A percentile compares a stretch with the other conserved stretches of the same genome.
These are phyloP conservation scores for Microthyrium microscopicum DNA, from an alignment of 2,329 filamentous ascomycete species.

Conservation along the genomic window DNA sequence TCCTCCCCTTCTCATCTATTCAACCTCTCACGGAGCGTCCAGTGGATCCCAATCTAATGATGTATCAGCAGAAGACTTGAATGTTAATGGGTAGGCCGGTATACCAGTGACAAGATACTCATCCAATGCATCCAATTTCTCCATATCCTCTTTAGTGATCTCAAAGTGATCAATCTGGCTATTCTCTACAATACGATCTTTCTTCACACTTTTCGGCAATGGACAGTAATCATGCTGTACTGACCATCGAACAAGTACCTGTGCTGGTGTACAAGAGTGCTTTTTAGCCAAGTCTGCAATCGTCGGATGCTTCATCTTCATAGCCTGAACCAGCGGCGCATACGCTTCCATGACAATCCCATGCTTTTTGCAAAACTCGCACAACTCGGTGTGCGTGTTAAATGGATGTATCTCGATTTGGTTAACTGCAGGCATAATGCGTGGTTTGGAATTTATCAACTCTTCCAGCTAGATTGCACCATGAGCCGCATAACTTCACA, in stretches of 20 bases:
- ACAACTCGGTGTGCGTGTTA: slow-evolving; percentile 55
- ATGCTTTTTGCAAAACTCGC: slow-evolving; percentile 46
- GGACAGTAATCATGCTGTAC: slow-evolving; percentile 58
- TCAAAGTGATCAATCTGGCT: slow-evolving; percentile 42
- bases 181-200: slow-evolving; percentile 49
- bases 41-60: too few species aligned
- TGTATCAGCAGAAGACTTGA: too few species aligned
- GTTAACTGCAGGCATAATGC: slow-evolving; percentile 52
- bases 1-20: too few species aligned
- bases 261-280: slow-evolving; percentile 53
- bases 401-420: slow-evolving; percentile 67
- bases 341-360: slow-evolving; percentile 63
- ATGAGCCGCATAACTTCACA: not conserved
- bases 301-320: slow-evolving; percentile 50
- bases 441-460: slow-evolving; percentile 44
- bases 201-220: slow-evolving; percentile 53
- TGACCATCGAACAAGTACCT: slow-evolving; percentile 64
- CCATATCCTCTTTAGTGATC: slow-evolving; percentile 47
- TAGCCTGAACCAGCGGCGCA: slow-evolving; percentile 55
- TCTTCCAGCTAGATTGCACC: slow-evolving; percentile 43
- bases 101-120: slow-evolving; percentile 58
- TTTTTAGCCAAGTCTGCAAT: slow-evolving; percentile 47
- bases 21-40: too few species aligned
- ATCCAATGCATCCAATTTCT: slow-evolving; percentile 45
- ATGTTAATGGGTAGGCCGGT: too few species aligned